phyloP scores from a whole-genome alignment of 805 yeast species.

The Kodamaea jinghongensis region DNA sequence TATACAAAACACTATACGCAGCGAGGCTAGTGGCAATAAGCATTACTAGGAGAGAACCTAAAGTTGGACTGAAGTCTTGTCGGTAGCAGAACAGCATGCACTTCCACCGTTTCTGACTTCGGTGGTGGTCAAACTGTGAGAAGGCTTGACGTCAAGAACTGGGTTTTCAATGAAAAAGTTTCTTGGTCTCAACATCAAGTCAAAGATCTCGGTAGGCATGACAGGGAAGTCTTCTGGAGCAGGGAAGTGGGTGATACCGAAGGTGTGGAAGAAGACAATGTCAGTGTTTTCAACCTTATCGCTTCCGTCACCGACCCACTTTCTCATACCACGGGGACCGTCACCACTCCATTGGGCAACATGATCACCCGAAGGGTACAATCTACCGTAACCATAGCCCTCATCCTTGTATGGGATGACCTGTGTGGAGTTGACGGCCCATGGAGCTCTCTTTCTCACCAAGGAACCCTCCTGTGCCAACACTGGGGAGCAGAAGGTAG shows the following conservation, averaged over 20 bases:
- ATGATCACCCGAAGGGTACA: conserved; percentile 79
- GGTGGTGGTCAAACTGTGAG: conserved; percentile 41
- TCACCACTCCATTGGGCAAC: conserved; percentile 76
- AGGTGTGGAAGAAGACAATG: conserved; percentile 73
- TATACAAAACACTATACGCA: too few relatives aligned
- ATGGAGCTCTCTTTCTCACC: conserved; percentile 78
- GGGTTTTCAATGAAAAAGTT: conserved; percentile 79
- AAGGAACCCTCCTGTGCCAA: conserved; percentile 72
- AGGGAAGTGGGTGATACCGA: conserved; percentile 84
- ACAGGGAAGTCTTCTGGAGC: conserved; percentile 89
- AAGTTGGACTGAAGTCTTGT: conserved; percentile 36
- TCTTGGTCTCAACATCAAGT: conserved; percentile 72
- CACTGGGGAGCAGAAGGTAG: conserved; percentile 69
- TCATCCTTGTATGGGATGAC: conserved; percentile 71
- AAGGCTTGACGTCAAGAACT: conserved; percentile 69
- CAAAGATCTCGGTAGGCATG: conserved; percentile 84
- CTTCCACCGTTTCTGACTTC: conserved; percentile 39
- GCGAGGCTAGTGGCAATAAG: too few relatives aligned
- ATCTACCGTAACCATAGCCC: conserved; percentile 49
- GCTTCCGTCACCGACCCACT: conserved; percentile 63
- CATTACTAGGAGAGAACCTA: too few relatives aligned
- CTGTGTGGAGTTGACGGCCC: conserved; percentile 66
- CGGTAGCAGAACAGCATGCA: conserved; percentile 35
- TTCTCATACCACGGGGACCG: conserved; percentile 61
- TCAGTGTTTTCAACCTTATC: conserved; percentile 65